Evolutionary conservation across 208 protist genomes (phyloP).

Genomic region (Acanthamoeba royreba): DNA sequence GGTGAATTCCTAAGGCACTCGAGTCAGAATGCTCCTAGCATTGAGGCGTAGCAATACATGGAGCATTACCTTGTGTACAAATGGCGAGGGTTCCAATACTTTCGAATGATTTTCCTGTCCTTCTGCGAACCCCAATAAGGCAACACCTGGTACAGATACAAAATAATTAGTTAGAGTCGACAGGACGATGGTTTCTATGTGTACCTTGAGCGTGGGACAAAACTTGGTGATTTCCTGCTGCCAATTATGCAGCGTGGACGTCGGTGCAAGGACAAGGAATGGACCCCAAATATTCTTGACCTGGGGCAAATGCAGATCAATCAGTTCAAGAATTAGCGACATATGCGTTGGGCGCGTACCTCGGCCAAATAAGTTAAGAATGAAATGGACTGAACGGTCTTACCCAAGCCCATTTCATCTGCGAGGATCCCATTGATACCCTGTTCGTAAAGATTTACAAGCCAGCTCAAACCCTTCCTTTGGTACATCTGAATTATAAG

Average conservation of each 20-base stretch:
- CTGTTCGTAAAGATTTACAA: conserved; percentile 70
- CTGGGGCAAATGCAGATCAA: background rate
- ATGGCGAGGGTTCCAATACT: conserved; percentile 65
- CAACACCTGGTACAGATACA: background rate
- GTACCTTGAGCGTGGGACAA: conserved; percentile 52
- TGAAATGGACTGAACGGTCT: conserved; percentile 38
- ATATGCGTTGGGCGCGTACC: background rate
- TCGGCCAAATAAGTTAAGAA: conserved; percentile 2
- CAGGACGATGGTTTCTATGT: background rate
- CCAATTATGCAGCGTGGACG: conserved; percentile 74
- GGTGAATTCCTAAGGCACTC: conserved; percentile 46
- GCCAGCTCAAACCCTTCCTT: conserved; percentile 66
- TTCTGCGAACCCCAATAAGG: conserved; percentile 67
- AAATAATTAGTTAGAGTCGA: conserved; percentile 26
- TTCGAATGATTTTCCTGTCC: conserved; percentile 48
- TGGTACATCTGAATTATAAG: conserved; percentile 51
- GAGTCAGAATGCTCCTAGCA: background rate
- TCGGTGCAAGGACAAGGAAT: conserved; percentile 73
- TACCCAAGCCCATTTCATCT: conserved; percentile 49
- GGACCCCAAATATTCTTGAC: conserved; percentile 66
- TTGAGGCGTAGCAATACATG: background rate
- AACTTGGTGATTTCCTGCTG: conserved; percentile 67
- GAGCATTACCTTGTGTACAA: background rate
- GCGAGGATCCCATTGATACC: conserved; percentile 73
- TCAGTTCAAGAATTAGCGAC: background rate